Conservation (phyloP, 108 stramenopile genomes). For the Epithemia pelagica region DNA sequence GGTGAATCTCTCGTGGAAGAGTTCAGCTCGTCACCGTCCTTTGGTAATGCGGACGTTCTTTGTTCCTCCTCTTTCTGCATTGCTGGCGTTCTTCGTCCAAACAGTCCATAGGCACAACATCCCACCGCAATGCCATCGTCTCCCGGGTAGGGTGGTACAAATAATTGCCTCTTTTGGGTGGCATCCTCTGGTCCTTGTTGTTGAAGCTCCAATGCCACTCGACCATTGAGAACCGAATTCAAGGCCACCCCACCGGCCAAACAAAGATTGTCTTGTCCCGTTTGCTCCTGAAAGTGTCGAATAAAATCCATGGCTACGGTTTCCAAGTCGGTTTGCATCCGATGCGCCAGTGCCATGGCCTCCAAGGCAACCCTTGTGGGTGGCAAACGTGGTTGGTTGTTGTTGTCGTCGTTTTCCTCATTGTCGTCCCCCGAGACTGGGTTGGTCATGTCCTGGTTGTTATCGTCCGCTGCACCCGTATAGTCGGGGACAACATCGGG, state of each 20-base stretch:
- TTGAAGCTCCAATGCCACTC: conserved; percentile 69
- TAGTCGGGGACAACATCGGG: neutral
- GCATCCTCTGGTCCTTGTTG: conserved; percentile 50
- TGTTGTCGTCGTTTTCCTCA: conserved; percentile 12
- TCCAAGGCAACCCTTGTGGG: conserved; percentile 73
- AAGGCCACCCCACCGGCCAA: conserved; percentile 91
- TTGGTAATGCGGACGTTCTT: conserved; percentile 1
- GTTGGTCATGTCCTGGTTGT: conserved; percentile 30
- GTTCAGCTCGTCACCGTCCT: neutral
- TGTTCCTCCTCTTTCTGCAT: conserved; percentile 11
- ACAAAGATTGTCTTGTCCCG: conserved; percentile 78
- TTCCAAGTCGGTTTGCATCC: conserved; percentile 81
- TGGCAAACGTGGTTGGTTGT: conserved; percentile 26
- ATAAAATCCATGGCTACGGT: conserved; percentile 79
- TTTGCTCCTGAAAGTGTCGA: conserved; percentile 63
- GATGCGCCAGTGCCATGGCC: conserved; percentile 69
- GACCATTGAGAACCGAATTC: conserved; percentile 90
- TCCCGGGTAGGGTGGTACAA: conserved; percentile 88
- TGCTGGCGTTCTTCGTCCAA: conserved; percentile 26
- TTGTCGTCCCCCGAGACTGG: conserved; percentile 4
- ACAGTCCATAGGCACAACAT: conserved; percentile 85
- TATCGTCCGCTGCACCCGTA: conserved; percentile 9
- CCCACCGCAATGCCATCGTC: conserved; percentile 94
- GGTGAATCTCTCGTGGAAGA: conserved; percentile 9
- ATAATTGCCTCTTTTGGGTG: conserved; percentile 31